Evolutionary conservation across 2,329 filamentous ascomycete species (phyloP), one percentile per base, ranked within the genome.

Genomic region (Stachybotrys chlorohalonatus): DNA sequence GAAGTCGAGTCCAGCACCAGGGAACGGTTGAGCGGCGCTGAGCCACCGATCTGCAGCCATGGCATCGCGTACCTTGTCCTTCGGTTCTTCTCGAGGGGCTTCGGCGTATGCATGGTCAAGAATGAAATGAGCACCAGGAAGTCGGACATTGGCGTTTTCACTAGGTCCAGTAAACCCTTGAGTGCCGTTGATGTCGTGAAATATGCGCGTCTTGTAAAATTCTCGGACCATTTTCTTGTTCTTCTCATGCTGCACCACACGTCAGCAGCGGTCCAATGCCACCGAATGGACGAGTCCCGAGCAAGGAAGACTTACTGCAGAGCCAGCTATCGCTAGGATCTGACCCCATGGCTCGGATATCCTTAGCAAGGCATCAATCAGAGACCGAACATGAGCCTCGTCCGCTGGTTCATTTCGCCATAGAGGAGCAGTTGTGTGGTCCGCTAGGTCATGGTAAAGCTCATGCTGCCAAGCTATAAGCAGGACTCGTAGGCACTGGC

Each of bases 351-450:
- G 66, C 46, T 69, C 62, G 13, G 67, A 66, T 7, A 72, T 62
- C 39, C 60, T 63, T 55, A 73, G 60, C 7, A 72, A 65, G 13
- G 63, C 64, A 48, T 67, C 59, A 32, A 74, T 66, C 17, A 73
- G 59, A 3, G 57, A 59, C 5, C 64, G 62, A 15, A 74, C 63
- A 24, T 68, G 63, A 1, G 59, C 54, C 31, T 71, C 69, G 52
- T 67, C 64, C 3, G 67, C 64, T 1, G 63, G 57, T 7, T 66
- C 65, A 24, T 65, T 62, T 32, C 66, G 62, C 64, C 68, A 70
- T 2, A 70, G 59, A 6, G 72, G 70, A 7, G 68, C 71, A 1
- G 71, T 73, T 15, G 69, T 72, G 24, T 66, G 63, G 3, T 68
- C 64, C 2, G 62, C 63, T 11, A 73, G 55, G 46, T 72, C 62